These are phyloP conservation scores for Eugenia klotzschiana DNA, from an alignment of 441 rosid genomes.

Conservation along the genomic window DNA sequence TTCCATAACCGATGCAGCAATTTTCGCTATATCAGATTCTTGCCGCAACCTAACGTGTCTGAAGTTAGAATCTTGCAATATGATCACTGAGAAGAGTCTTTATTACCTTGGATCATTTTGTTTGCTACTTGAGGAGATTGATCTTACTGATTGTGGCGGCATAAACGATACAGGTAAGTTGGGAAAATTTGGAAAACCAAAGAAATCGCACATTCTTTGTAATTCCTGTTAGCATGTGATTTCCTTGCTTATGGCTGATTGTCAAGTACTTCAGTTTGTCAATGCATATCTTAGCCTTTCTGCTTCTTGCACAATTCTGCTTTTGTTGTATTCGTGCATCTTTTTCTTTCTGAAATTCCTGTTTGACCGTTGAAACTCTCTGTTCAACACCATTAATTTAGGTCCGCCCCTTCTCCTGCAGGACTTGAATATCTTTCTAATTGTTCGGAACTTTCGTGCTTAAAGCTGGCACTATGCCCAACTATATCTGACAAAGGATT, in stretches of 20 bases:
- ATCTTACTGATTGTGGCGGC: slow-evolving; percentile 71
- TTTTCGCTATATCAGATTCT: slow-evolving; percentile 53
- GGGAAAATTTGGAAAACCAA: neutral
- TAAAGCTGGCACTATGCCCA: slow-evolving; percentile 71
- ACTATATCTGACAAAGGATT: slow-evolving; percentile 61
- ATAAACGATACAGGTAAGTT: slow-evolving; percentile 56
- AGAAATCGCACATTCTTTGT: neutral
- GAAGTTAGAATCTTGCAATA: slow-evolving; percentile 70
- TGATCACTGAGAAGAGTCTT: slow-evolving; percentile 71
- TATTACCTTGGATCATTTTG: slow-evolving; percentile 51
- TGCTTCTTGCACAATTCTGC: neutral
- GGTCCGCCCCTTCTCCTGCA: slow-evolving; percentile 11
- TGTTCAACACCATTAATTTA: neutral
- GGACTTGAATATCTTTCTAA: slow-evolving; percentile 63
- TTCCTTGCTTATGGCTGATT: neutral
- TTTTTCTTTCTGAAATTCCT: neutral
- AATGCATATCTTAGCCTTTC: neutral
- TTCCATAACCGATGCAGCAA: slow-evolving; percentile 57
- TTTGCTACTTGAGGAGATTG: slow-evolving; percentile 55
- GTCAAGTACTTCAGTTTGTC: neutral
- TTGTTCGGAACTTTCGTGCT: slow-evolving; percentile 42
- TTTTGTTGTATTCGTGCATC: neutral
- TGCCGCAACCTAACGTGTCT: slow-evolving; percentile 50
- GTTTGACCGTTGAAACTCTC: neutral
- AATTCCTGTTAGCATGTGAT: neutral